Percentiles rank a stretch among this genome's conserved stretches.
Conservation (phyloP, 2,329 filamentous ascomycete species). For the Albophoma yamanashiensis region DNA sequence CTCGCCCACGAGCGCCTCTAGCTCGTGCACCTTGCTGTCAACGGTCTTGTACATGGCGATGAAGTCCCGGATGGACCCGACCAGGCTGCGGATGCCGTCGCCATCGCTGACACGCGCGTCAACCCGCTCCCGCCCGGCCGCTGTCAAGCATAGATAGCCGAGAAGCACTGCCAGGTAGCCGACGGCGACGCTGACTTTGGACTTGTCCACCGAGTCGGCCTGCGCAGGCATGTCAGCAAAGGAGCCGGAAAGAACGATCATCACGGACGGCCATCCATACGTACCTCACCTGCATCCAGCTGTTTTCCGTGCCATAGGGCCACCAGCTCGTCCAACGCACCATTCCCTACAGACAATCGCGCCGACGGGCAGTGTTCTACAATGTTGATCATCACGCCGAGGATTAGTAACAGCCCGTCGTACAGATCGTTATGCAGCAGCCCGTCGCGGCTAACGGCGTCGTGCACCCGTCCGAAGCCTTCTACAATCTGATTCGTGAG, state of each 20-base stretch:
- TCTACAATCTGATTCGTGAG: slow-evolving; percentile 39
- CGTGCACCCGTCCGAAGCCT: slow-evolving; percentile 36
- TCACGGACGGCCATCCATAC: slow-evolving; percentile 12
- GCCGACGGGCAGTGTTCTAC: slow-evolving; percentile 64
- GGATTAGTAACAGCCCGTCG: slow-evolving; percentile 63
- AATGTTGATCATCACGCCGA: slow-evolving; percentile 82
- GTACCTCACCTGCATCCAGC: slow-evolving; percentile 56
- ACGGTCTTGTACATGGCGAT: slow-evolving; percentile 39
- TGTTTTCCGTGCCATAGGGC: slow-evolving; percentile 58
- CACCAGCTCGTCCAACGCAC: slow-evolving; percentile 48
- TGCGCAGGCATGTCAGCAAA: slow-evolving; percentile 17
- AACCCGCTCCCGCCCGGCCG: slow-evolving; percentile 32
- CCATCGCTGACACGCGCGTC: slow-evolving; percentile 28
- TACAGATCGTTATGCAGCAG: slow-evolving; percentile 41
- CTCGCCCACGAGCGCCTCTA: slow-evolving; percentile 26
- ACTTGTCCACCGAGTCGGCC: slow-evolving; percentile 64
- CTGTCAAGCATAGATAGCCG: slow-evolving; percentile 62
- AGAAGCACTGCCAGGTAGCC: slow-evolving; percentile 80
- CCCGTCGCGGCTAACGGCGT: slow-evolving; percentile 35
- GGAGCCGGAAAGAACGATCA: too few relatives aligned
- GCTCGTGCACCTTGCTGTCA: slow-evolving; percentile 30
- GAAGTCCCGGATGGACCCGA: slow-evolving; percentile 45
- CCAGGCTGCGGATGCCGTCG: slow-evolving; percentile 30
- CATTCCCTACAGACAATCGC: slow-evolving; percentile 26
- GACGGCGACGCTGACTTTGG: slow-evolving; percentile 69